Conservation (phyloP, 2,329 filamentous ascomycete genomes). For the Ophiostoma populinum region DNA sequence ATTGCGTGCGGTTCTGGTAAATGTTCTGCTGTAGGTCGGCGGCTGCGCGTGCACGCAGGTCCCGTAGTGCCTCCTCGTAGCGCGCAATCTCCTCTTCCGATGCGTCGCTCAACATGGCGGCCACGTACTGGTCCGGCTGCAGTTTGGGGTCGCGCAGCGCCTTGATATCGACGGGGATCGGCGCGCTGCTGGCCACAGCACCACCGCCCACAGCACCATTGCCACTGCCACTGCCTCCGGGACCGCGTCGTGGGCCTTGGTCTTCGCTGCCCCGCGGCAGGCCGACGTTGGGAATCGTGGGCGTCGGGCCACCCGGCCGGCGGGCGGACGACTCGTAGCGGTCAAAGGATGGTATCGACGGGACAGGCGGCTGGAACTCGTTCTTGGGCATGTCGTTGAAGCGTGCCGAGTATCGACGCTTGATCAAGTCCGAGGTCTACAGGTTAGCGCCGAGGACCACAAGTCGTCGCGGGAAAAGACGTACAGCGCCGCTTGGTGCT, state of each 20-base stretch:
- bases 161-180: conserved; percentile 53
- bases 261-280: conserved; percentile 29
- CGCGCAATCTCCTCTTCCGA: conserved; percentile 74
- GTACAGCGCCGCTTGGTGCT: conserved; percentile 37
- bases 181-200: conserved; percentile 20
- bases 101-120: conserved; percentile 61
- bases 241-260: not conserved
- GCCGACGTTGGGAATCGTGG: conserved; percentile 34
- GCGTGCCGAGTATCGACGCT: conserved; percentile 82
- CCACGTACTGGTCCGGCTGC: conserved; percentile 61
- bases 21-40: conserved; percentile 86
- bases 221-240: conserved; percentile 2
- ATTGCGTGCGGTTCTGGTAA: conserved; percentile 91
- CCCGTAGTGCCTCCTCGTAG: conserved; percentile 60
- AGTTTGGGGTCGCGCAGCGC: conserved; percentile 66
- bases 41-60: conserved; percentile 61
- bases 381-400: conserved; percentile 68
- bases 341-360: conserved; percentile 41
- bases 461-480: too few species aligned
- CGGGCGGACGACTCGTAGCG: conserved; percentile 34
- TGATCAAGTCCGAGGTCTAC: conserved; percentile 68
- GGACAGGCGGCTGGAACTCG: conserved; percentile 60
- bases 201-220: not conserved
- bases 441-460: not conserved
- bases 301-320: conserved; percentile 23